Evolutionary conservation across 2,329 filamentous ascomycete genomes (phyloP), one percentile per base, ranked within the genome.

Genomic region (Beauveria medogensis): DNA sequence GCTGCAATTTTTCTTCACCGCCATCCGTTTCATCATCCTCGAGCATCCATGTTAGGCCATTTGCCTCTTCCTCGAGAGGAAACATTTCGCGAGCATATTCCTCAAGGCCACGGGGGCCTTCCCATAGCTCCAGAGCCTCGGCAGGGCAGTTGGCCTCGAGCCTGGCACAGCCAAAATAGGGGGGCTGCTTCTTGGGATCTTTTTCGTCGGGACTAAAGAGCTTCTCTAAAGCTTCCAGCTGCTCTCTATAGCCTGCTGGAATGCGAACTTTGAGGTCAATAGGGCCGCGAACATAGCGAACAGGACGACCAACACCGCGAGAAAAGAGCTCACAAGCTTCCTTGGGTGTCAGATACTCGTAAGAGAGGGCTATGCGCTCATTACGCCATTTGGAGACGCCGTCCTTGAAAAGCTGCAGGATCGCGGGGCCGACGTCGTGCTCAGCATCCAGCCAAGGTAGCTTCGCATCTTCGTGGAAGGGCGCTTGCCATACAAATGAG

Each of bases 1-100:
- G 68, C 64, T 70, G 71, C 62, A 70, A 63, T 57, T 72, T 73
- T n/a, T 75, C 73, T 20, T 73, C 72, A 8, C 71, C 73, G 40
- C 67, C 70, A 26, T 68, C 70, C n/a, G 70, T 70, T 18, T 78
- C 78, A 44, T 79, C 80, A 12, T 81, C 80, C 5, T 82, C 80
- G 48, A 82, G 71, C 93, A 97, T 97, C 94, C 94, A 99, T 18
- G 89, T 91, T 69, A 94, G 77, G 5, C 93, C 93, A 71, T 97
- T 97, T 37, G 92, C 91, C 67, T 92, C 89, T 75, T 99, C 94
- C 73, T 99, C 94, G 14, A 97, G 82, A 0, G 91, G 91, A 69
- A 97, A 97, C 30, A 95, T 92, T 72, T 97, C 94, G 54, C 90
- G 82, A 1, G 93, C 93, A 72, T 97, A 99, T 74, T 97, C 94